Evolutionary conservation across 108 stramenopile species (phyloP), one percentile per base, ranked within the genome.

Genomic region (Nitzschia sp.): DNA sequence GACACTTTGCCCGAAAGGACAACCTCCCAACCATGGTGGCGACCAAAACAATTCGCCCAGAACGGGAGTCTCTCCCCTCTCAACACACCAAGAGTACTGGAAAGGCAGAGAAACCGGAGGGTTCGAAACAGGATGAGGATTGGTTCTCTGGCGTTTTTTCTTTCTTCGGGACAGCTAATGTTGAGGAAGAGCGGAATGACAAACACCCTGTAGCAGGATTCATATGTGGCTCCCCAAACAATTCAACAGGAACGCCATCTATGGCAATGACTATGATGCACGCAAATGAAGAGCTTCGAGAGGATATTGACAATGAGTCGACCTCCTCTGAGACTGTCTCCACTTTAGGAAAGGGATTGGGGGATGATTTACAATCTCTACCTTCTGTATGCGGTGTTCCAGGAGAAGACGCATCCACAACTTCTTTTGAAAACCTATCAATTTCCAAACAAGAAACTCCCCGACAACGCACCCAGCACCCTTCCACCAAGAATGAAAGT

Each of bases 111-210:
- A 34, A 34, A 34, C 3, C 5, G 3, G 29, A 34, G 29, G 29
- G 29, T 34, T 5, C 29, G 29, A 34, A 34, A 5, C 29, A 34
- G 29, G 29, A 34, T 34, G 59, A 68, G 39, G 25, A 20, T 10
- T 75, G 73, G 73, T 75, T 68, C 41, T 54, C 65, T 42, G 67
- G 61, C 12, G 57, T 75, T 12, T 62, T 75, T 52, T 75, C 73
- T 20, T 58, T 43, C 41, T 75, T 75, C 39, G 41, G 53, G 40
- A 67, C 57, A 53, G 41, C 21, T 10, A 64, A 51, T 56, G 24
- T 37, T 26, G 39, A 53, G 50, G 73, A 75, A 63, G 66, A 62
- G 17, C 43, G 70, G 41, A 71, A 71, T 62, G 66, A 67, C 25
- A 56, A 26, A 52, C 51, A 67, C 12, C 42, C 41, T 63, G 43